phyloP scores from a whole-genome alignment of 2,329 filamentous ascomycete genomes.

The Dothideomycetes sp. region DNA sequence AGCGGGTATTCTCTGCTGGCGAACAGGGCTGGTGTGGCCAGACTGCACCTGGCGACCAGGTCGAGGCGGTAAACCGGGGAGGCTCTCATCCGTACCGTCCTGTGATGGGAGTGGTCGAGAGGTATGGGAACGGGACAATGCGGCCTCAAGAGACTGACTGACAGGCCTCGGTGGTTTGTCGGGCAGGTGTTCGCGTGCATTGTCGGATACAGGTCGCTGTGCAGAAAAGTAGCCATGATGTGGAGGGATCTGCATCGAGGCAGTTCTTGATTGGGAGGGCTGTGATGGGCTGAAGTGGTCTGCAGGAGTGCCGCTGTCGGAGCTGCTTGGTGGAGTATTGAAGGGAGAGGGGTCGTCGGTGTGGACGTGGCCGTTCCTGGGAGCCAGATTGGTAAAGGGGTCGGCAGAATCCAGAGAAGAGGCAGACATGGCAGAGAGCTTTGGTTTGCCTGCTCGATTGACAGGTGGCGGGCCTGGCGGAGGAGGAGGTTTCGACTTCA shows the following conservation, averaged over 20 bases:
- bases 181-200: not conserved
- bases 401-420: constrained; percentile 18
- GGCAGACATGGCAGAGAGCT: constrained; percentile 37
- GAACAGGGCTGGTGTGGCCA: constrained; percentile 18
- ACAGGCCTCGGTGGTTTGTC: constrained; percentile 5
- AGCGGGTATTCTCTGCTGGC: constrained; percentile 8
- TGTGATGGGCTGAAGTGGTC: constrained; percentile 1
- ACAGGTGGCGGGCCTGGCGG: constrained; percentile 56
- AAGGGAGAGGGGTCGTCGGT: constrained; percentile 54
- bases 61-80: constrained; percentile 19
- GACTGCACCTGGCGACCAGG: constrained; percentile 19
- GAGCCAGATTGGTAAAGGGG: constrained; percentile 17
- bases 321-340: constrained; percentile 70
- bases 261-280: constrained; percentile 2
- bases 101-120: constrained; percentile 1
- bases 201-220: not conserved
- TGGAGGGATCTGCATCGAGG: not conserved
- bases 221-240: constrained; percentile 7
- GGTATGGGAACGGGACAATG: not conserved
- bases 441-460: constrained; percentile 71
- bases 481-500: constrained; percentile 6
- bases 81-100: constrained; percentile 13
- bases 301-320: constrained; percentile 37
- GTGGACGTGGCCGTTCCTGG: constrained; percentile 7
- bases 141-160: constrained; percentile 3